A percentile compares a stretch with the other conserved stretches of the same genome.
These are phyloP conservation scores for Lepidopterella palustris DNA, from an alignment of 495 filamentous ascomycete genomes.

Conservation along the genomic window DNA sequence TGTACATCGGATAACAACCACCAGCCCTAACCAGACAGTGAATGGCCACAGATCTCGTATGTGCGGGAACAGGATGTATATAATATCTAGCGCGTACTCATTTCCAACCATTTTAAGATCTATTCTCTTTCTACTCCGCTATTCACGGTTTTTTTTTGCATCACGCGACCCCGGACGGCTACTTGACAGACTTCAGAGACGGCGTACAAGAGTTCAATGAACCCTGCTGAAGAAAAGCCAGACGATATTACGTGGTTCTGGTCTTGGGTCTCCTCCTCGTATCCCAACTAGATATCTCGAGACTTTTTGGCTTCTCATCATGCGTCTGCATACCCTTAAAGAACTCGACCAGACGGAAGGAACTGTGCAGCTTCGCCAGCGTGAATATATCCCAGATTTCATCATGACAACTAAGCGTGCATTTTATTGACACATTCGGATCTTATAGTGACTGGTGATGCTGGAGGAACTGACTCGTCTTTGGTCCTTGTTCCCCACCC, in stretches of 20 bases:
- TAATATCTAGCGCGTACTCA: background rate
- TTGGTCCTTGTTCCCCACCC: constrained; percentile 26
- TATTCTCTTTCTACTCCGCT: background rate
- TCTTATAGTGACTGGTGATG: constrained; percentile 1
- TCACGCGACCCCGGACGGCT: too few relatives aligned
- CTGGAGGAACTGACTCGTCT: background rate
- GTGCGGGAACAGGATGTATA: background rate
- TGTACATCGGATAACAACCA: too few relatives aligned
- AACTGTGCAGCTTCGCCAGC: constrained; percentile 31
- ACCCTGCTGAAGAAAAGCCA: constrained; percentile 7
- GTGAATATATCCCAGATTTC: background rate
- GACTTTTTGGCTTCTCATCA: background rate
- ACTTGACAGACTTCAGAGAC: too few relatives aligned
- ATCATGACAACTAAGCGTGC: background rate
- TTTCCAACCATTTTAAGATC: background rate
- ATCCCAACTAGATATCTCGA: constrained; percentile 9
- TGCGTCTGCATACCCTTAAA: constrained; percentile 26
- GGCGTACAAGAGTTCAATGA: constrained; percentile 10
- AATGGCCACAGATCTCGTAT: background rate
- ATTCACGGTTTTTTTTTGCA: background rate
- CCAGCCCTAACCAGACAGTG: too few relatives aligned
- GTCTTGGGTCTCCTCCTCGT: constrained; percentile 17
- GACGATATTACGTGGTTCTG: constrained; percentile 15
- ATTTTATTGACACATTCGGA: background rate
- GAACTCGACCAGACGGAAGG: constrained; percentile 35